These are phyloP conservation scores for Fusarium luffae DNA, from an alignment of 2,329 filamentous ascomycete genomes.

Conservation along the genomic window DNA sequence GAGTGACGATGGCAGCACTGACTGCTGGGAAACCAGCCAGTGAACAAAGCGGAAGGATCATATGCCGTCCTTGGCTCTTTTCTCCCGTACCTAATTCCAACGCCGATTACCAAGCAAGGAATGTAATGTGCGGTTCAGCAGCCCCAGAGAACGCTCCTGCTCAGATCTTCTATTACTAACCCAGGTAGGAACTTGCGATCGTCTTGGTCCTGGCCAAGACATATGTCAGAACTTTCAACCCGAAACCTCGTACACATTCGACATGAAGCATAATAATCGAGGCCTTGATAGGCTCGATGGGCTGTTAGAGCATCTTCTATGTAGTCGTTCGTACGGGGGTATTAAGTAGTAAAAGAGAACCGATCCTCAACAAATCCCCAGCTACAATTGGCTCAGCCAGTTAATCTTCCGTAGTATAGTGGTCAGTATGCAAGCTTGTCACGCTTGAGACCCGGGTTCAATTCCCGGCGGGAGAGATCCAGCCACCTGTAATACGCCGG, in stretches of 20 bases:
- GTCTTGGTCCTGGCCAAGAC: neutral
- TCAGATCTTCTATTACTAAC: neutral
- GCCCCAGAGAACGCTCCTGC: neutral
- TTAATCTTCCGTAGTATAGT: too few relatives aligned
- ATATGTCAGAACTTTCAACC: neutral
- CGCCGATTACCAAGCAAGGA: neutral
- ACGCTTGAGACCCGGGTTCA: too few relatives aligned
- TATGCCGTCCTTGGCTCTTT: neutral
- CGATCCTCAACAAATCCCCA: neutral
- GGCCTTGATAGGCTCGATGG: neutral
- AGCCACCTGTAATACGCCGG: too few relatives aligned
- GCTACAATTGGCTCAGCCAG: conserved; percentile 4
- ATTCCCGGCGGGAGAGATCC: too few relatives aligned
- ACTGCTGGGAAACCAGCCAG: fast-evolving
- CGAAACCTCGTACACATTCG: neutral
- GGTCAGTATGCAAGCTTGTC: too few relatives aligned
- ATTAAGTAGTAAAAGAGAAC: too few relatives aligned
- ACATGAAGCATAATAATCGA: neutral
- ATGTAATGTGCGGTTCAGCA: neutral
- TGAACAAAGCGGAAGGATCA: neutral
- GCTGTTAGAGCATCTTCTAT: too few relatives aligned
- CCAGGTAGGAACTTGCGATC: too few relatives aligned
- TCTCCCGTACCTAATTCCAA: too few relatives aligned
- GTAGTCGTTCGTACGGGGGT: too few relatives aligned
- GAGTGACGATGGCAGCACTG: too few relatives aligned